Evolutionary conservation across 768 basidiomycete genomes (phyloP).

Genomic region (Clavaria fumosa): DNA sequence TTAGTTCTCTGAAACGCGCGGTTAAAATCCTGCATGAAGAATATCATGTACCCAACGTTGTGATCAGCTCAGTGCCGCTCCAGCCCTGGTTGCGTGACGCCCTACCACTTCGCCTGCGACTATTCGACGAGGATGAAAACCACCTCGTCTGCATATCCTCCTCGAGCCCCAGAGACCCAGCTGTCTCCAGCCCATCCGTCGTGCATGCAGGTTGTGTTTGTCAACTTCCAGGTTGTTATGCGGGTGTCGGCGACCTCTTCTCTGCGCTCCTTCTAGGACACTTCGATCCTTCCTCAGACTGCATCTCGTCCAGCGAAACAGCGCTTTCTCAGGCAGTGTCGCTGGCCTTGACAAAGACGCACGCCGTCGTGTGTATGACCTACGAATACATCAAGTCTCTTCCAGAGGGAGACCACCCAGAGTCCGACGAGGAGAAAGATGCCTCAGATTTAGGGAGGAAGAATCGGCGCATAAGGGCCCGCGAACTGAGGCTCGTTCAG

Average conservation of each 20-base stretch:
- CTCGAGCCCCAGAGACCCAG: slow-evolving; percentile 9
- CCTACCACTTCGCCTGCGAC: slow-evolving; percentile 34
- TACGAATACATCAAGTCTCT: slow-evolving; percentile 37
- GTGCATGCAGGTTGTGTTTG: slow-evolving; percentile 65
- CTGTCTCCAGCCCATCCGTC: slow-evolving; percentile 22
- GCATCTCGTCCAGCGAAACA: slow-evolving; percentile 4
- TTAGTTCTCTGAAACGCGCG: slow-evolving; percentile 49
- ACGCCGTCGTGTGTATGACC: slow-evolving; percentile 53
- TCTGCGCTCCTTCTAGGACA: slow-evolving; percentile 82
- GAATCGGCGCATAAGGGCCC: slow-evolving; percentile 60
- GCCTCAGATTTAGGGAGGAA: slow-evolving; percentile 43
- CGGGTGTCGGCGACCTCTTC: slow-evolving; percentile 95
- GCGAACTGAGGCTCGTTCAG: slow-evolving; percentile 77
- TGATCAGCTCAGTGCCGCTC: slow-evolving; percentile 81
- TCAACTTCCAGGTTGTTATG: slow-evolving; percentile 80
- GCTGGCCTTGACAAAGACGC: slow-evolving; percentile 57
- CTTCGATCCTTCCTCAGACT: slow-evolving; percentile 27
- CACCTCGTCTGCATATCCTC: slow-evolving; percentile 77
- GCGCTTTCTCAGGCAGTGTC: slow-evolving; percentile 44
- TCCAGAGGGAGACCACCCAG: slow-evolving; percentile 40
- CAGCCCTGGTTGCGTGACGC: slow-evolving; percentile 39
- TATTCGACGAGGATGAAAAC: slow-evolving; percentile 20
- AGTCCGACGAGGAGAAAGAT: slow-evolving; percentile 72
- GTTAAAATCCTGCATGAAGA: slow-evolving; percentile 60
- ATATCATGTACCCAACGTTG: slow-evolving; percentile 70